Conservation (phyloP, 805 yeast species). For the Starmerella floricola region DNA sequence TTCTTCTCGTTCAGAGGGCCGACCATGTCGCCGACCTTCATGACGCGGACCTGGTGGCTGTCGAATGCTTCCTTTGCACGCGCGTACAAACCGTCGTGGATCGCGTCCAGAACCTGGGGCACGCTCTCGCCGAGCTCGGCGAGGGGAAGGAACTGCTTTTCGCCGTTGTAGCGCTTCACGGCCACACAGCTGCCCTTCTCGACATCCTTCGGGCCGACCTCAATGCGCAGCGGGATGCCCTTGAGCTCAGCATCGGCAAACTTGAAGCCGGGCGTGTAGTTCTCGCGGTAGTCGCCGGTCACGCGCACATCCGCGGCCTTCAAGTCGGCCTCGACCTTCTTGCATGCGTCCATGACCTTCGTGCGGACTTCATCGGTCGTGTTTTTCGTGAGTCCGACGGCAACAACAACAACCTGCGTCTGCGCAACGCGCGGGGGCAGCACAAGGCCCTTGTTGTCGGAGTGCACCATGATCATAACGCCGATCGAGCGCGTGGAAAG, state of each 20-base stretch:
- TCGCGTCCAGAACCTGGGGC: constrained; percentile 65
- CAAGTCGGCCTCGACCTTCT: constrained; percentile 53
- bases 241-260: constrained; percentile 93
- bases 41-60: constrained; percentile 66
- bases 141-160: constrained; percentile 55
- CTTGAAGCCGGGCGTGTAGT: constrained; percentile 98
- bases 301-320: constrained; percentile 56
- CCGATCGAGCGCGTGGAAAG: constrained; percentile 96
- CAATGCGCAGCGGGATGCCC: constrained; percentile 89
- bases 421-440: constrained; percentile 96
- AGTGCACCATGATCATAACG: constrained; percentile 98
- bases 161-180: constrained; percentile 85
- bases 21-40: constrained; percentile 84
- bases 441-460: constrained; percentile 96
- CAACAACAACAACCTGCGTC: constrained; percentile 80
- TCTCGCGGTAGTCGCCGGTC: constrained; percentile 78
- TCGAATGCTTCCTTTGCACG: constrained; percentile 78
- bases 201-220: constrained; percentile 93
- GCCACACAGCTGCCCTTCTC: constrained; percentile 67
- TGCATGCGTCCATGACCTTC: constrained; percentile 57
- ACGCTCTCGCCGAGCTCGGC: constrained; percentile 52
- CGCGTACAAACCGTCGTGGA: constrained; percentile 62
- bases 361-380: constrained; percentile 64
- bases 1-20: constrained; percentile 85
- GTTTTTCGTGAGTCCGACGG: constrained; percentile 88